Percentiles rank a stretch among this genome's conserved stretches.
phyloP scores from a whole-genome alignment of 768 basidiomycete genomes.

The Boletales sp. region DNA sequence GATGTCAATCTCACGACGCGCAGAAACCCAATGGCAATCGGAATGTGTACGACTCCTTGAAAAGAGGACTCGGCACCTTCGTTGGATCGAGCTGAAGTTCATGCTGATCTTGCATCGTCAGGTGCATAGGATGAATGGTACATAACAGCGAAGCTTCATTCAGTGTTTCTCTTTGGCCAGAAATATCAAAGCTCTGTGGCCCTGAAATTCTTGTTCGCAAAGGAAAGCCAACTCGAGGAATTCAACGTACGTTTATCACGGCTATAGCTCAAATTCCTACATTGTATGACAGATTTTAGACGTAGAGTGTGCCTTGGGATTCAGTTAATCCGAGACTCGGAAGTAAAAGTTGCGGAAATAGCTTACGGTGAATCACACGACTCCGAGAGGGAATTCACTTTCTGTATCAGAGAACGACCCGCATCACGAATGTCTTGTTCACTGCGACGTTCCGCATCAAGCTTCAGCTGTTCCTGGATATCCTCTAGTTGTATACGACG shows the following conservation, averaged over 20 bases:
- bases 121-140: slow-evolving; percentile 27
- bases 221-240: not conserved
- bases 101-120: slow-evolving; percentile 29
- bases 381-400: slow-evolving; percentile 15
- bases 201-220: slow-evolving; percentile 7
- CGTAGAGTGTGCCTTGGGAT: slow-evolving; percentile 14
- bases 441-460: slow-evolving; percentile 7
- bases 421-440: slow-evolving; percentile 17
- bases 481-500: slow-evolving; percentile 19
- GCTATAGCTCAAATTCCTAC: not conserved
- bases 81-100: slow-evolving; percentile 24
- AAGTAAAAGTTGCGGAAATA: not conserved
- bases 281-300: slow-evolving; percentile 6
- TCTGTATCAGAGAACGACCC: slow-evolving; percentile 12
- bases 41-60: slow-evolving; percentile 25
- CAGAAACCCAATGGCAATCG: slow-evolving; percentile 20
- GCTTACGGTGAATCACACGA: slow-evolving; percentile 18
- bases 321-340: not conserved
- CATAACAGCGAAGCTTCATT: slow-evolving; percentile 20
- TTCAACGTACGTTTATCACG: slow-evolving; percentile 5
- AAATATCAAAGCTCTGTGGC: slow-evolving; percentile 13
- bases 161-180: slow-evolving; percentile 16
- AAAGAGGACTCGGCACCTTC: slow-evolving; percentile 21
- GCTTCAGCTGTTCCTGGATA: slow-evolving; percentile 8
- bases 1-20: slow-evolving; percentile 16